These are phyloP conservation scores for Phytopythium chamaehyphon DNA, from an alignment of 352 stramenopile genomes.

Conservation along the genomic window DNA sequence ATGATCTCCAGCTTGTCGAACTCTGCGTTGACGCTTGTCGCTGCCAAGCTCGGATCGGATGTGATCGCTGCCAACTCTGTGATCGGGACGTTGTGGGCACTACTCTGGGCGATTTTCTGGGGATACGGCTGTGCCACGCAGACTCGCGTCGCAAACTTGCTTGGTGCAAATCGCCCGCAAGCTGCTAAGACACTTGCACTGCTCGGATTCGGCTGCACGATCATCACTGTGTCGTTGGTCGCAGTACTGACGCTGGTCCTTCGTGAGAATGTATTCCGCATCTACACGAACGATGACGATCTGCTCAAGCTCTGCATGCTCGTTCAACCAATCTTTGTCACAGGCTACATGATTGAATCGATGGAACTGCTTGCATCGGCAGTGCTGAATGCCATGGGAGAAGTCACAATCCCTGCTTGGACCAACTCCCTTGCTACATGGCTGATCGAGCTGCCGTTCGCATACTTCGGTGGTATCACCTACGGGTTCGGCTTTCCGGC, in stretches of 20 bases:
- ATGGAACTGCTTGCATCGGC: conserved; percentile 23
- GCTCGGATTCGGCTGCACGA: conserved; percentile 43
- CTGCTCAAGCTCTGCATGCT: conserved; percentile 21
- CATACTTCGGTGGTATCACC: conserved; percentile 23
- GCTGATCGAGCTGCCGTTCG: conserved; percentile 29
- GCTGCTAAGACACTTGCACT: conserved; percentile 39
- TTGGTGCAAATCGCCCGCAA: conserved; percentile 45
- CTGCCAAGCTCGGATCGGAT: conserved; percentile 45
- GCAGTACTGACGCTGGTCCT: conserved; percentile 26
- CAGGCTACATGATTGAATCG: conserved; percentile 25
- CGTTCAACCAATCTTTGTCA: conserved; percentile 26
- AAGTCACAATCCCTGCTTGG: conserved; percentile 21
- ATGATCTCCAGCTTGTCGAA: conserved; percentile 46
- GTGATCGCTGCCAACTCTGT: conserved; percentile 53
- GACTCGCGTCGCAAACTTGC: conserved; percentile 53
- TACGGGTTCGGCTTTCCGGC: conserved; percentile 21
- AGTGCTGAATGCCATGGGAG: conserved; percentile 23
- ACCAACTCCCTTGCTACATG: conserved; percentile 25
- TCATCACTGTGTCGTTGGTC: conserved; percentile 28
- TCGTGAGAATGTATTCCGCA: conserved; percentile 17
- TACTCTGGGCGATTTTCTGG: conserved; percentile 61
- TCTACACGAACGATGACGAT: conserved; percentile 32
- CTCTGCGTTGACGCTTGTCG: conserved; percentile 43
- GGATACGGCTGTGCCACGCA: conserved; percentile 61
- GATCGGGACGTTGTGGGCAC: conserved; percentile 11